These are phyloP conservation scores for Stentor coeruleus DNA, from an alignment of 73 alveolate species.

Conservation along the genomic window DNA sequence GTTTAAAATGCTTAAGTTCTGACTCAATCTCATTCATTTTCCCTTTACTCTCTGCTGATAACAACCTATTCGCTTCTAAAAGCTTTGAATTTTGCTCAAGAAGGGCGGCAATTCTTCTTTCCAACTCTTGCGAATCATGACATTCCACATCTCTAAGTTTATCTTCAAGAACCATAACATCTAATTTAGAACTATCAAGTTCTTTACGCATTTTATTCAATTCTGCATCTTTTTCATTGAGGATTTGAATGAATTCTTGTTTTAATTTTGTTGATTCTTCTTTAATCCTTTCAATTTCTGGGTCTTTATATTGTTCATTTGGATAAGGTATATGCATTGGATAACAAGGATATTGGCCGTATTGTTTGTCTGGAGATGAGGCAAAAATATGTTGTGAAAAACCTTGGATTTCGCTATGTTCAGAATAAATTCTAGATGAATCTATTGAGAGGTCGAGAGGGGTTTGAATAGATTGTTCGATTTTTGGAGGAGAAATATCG, in stretches of 20 bases:
- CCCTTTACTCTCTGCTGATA: neutral
- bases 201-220: neutral
- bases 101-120: neutral
- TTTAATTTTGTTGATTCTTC: neutral
- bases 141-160: neutral
- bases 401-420: slow-evolving; percentile 5
- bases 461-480: neutral
- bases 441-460: neutral
- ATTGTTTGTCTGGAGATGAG: neutral
- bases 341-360: neutral
- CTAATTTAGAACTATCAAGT: neutral
- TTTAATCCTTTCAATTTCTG: neutral
- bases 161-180: neutral
- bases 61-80: neutral
- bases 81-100: neutral
- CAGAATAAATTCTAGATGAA: neutral
- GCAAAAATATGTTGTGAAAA: neutral
- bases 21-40: neutral
- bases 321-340: neutral
- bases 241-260: neutral
- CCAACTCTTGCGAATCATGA: neutral
- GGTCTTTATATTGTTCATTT: neutral
- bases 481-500: neutral
- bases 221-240: neutral
- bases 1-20: neutral